Evolutionary conservation across 73 alveolate species (phyloP).

Genomic region (Durusdinium trenchii): DNA sequence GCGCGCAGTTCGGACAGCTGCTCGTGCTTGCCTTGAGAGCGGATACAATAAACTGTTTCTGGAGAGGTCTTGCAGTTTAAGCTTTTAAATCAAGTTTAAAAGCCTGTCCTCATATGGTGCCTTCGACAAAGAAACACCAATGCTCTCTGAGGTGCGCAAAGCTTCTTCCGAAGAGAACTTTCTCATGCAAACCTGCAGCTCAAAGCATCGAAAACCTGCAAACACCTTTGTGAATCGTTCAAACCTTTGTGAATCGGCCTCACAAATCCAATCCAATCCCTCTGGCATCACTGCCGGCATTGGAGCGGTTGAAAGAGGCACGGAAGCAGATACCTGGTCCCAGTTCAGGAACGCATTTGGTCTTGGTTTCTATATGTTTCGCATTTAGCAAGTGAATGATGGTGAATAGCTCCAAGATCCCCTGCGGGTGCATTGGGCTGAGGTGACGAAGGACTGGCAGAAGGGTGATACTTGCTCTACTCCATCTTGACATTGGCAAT

Average conservation of each 20-base stretch:
- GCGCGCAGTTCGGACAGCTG: constrained; percentile 61
- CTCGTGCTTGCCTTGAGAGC: constrained; percentile 58
- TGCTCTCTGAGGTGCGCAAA: constrained; percentile 31
- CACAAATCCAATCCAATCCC: constrained; percentile 81
- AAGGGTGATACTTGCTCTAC: too few species aligned
- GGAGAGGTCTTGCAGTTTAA: neutral
- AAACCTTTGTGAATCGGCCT: neutral
- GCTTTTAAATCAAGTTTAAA: neutral
- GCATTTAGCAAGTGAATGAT: neutral
- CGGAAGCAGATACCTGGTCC: neutral
- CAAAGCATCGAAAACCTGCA: neutral
- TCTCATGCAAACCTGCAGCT: constrained; percentile 69
- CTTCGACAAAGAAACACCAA: too few species aligned
- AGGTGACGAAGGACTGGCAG: neutral
- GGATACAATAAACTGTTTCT: neutral
- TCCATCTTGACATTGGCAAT: too few species aligned
- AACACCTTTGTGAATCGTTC: neutral
- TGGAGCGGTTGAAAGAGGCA: constrained; percentile 25
- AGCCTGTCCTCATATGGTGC: too few species aligned
- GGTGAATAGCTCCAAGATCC: too few species aligned
- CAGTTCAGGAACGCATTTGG: neutral
- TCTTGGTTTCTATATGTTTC: neutral
- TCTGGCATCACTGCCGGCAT: neutral
- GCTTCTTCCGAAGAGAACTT: constrained; percentile 88
- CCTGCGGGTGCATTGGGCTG: neutral